These are phyloP conservation scores for Rutstroemia sp. DNA, from an alignment of 2,329 filamentous ascomycete genomes.

Conservation along the genomic window DNA sequence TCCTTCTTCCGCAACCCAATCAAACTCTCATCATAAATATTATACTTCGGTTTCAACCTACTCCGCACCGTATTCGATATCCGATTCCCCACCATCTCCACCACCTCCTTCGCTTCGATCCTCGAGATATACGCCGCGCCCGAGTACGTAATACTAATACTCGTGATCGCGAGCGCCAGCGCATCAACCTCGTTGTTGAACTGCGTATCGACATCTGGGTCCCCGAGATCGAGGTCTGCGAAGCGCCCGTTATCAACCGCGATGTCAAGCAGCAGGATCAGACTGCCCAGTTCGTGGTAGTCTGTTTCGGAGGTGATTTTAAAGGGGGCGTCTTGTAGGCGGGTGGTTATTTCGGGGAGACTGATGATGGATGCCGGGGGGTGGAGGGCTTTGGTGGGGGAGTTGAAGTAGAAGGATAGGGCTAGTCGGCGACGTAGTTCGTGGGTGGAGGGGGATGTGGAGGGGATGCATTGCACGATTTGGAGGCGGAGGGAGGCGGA, in stretches of 20 bases:
- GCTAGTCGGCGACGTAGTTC: conserved; percentile 61
- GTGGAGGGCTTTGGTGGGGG: conserved; percentile 35
- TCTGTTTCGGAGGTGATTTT: conserved; percentile 49
- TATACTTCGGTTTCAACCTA: conserved; percentile 58
- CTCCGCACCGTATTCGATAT: conserved; percentile 64
- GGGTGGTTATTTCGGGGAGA: conserved; percentile 38
- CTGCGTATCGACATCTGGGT: conserved; percentile 33
- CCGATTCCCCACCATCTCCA: conserved; percentile 69
- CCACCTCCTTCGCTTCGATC: conserved; percentile 67
- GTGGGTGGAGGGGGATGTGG: conserved; percentile 41
- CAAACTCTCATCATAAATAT: conserved; percentile 39
- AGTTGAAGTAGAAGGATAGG: conserved; percentile 52
- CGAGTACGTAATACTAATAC: conserved; percentile 61
- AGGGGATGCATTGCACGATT: conserved; percentile 52
- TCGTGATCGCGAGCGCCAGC: conserved; percentile 52
- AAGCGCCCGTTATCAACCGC: conserved; percentile 58
- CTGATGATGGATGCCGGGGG: conserved; percentile 33
- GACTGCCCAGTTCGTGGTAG: conserved; percentile 60
- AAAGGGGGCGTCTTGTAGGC: conserved; percentile 43
- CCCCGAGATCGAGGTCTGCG: conserved; percentile 24
- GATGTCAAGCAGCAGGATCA: conserved; percentile 63
- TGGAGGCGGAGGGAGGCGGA: conserved; percentile 47
- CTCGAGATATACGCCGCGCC: conserved; percentile 65
- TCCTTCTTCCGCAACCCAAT: conserved; percentile 29
- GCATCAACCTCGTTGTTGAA: conserved; percentile 70